Percentiles rank a stretch among this genome's conserved stretches.
These are phyloP conservation scores for Paraglomus brasilianum DNA, from an alignment of 192 early-diverging fungal species.

Conservation along the genomic window DNA sequence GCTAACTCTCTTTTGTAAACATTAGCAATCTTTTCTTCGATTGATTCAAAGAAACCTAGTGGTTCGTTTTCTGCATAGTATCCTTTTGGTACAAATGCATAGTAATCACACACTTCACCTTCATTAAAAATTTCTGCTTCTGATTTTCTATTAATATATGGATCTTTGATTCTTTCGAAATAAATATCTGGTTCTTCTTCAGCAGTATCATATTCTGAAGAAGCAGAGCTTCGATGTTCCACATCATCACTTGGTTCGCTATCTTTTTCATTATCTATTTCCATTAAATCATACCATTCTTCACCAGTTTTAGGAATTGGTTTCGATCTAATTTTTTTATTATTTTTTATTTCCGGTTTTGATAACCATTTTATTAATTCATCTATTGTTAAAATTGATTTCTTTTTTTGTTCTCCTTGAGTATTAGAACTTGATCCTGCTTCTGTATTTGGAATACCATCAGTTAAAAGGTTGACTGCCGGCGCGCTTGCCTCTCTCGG, in stretches of 20 bases:
- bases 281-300: constrained; percentile 18
- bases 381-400: constrained; percentile 19
- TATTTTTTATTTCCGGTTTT: constrained; percentile 22
- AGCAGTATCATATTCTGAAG: too few species aligned
- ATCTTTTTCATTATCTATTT: background rate
- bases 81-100: background rate
- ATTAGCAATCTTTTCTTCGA: constrained; percentile 11
- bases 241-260: too few species aligned
- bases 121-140: too few species aligned
- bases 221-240: too few species aligned
- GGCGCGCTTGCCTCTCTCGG: background rate
- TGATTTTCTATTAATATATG: too few species aligned
- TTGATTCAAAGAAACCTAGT: background rate
- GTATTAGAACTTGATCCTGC: constrained; percentile 4
- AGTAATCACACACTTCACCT: too few species aligned
- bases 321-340: constrained; percentile 27
- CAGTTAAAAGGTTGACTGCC: constrained; percentile 11
- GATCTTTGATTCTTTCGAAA: too few species aligned
- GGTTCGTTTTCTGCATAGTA: background rate
- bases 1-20: constrained; percentile 1
- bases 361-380: constrained; percentile 23
- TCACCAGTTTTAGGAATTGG: constrained; percentile 4
- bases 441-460: constrained; percentile 9
- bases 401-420: constrained; percentile 24
- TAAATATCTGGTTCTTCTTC: too few species aligned